Conservation (phyloP, 2,329 filamentous ascomycete species). For the Rugonectria rugulosa region DNA sequence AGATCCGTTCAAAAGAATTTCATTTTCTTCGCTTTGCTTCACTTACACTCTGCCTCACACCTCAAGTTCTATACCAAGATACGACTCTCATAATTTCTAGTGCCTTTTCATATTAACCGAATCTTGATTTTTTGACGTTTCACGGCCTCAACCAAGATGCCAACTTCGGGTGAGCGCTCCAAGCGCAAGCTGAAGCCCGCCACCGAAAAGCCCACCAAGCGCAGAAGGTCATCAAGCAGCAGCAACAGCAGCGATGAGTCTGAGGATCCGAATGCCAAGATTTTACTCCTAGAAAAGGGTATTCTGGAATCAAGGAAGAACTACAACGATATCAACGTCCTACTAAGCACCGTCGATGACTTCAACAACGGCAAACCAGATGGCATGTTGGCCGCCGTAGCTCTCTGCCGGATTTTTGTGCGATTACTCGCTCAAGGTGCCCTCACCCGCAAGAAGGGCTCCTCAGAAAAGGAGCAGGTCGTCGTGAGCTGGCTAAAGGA, state of each 20-base stretch:
- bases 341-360: conserved; percentile 67
- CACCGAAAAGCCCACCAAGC: conserved; percentile 58
- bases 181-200: conserved; percentile 62
- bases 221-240: conserved; percentile 57
- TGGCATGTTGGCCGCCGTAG: conserved; percentile 74
- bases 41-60: conserved; percentile 19
- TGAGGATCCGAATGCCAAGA: conserved; percentile 67
- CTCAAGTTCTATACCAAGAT: conserved; percentile 1
- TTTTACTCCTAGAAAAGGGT: conserved; percentile 78
- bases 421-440: conserved; percentile 78
- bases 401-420: conserved; percentile 86
- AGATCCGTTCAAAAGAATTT: conserved; percentile 41
- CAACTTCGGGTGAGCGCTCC: conserved; percentile 41
- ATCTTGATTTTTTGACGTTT: too few relatives aligned
- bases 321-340: conserved; percentile 85
- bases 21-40: conserved; percentile 34
- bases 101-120: too few relatives aligned
- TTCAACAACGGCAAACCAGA: conserved; percentile 58
- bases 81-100: too few relatives aligned
- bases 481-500: conserved; percentile 82
- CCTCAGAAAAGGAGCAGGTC: conserved; percentile 76
- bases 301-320: conserved; percentile 87
- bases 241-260: conserved; percentile 54
- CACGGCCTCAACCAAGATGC: conserved; percentile 34
- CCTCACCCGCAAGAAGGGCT: conserved; percentile 69